A percentile compares a stretch with the other conserved stretches of the same genome.
Conservation (phyloP, 108 stramenopile genomes). For the Cyclotella baltica region DNA sequence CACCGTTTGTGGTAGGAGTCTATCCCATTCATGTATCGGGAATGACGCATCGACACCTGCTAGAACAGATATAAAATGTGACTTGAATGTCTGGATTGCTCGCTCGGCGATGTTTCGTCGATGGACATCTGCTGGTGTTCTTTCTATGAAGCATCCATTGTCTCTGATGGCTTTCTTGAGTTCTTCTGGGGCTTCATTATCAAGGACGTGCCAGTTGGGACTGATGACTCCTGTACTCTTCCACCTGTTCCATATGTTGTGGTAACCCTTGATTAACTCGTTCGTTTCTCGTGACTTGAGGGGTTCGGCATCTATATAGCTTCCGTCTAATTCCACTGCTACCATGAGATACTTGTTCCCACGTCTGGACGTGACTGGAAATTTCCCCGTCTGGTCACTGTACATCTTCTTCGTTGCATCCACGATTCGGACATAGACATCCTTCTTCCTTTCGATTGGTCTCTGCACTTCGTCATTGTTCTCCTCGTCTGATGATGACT, state of each 20-base stretch:
- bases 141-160: slow-evolving; percentile 25
- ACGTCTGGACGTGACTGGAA: slow-evolving; percentile 9
- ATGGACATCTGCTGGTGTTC: slow-evolving; percentile 42
- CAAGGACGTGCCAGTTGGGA: too few species aligned
- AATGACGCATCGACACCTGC: not conserved
- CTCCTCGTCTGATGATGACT: not conserved
- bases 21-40: slow-evolving; percentile 41
- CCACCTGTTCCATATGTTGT: not conserved
- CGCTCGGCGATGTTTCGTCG: slow-evolving; percentile 57
- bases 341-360: slow-evolving; percentile 27
- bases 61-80: slow-evolving; percentile 33
- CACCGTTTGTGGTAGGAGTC: slow-evolving; percentile 43
- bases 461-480: not conserved
- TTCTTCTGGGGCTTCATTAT: too few species aligned
- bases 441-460: not conserved
- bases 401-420: slow-evolving; percentile 5
- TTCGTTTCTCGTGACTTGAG: too few species aligned
- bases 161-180: not conserved
- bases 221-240: too few species aligned
- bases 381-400: slow-evolving; percentile 24
- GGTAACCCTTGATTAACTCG: not conserved
- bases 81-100: slow-evolving; percentile 60
- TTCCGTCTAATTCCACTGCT: too few species aligned
- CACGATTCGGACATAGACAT: not conserved
- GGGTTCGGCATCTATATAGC: too few species aligned